Percentiles rank a stretch among this genome's conserved stretches.
Evolutionary conservation across 495 filamentous ascomycete genomes (phyloP).

Genomic region (Bryoglossum gracile): DNA sequence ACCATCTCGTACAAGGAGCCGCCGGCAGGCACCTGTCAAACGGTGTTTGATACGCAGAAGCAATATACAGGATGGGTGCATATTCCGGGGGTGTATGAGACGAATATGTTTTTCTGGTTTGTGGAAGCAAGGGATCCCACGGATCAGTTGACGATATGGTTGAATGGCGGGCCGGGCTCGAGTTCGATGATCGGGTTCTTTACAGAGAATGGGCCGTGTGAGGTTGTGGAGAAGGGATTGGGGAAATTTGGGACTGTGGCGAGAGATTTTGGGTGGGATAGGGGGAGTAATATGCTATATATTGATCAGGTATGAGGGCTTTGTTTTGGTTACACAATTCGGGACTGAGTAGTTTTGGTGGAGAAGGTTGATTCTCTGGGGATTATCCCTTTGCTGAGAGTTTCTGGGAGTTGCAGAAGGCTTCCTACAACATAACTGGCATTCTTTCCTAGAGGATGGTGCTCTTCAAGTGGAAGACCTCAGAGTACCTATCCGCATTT

Average conservation of each 20-base stretch:
- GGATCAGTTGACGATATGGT: conserved; percentile 58
- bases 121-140: conserved; percentile 57
- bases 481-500: neutral
- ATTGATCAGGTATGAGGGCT: conserved; percentile 49
- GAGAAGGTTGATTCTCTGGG: too few relatives aligned
- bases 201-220: conserved; percentile 44
- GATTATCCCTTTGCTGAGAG: too few relatives aligned
- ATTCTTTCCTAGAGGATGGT: neutral
- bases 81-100: conserved; percentile 46
- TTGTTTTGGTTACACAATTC: neutral
- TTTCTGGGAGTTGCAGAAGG: too few relatives aligned
- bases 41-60: conserved; percentile 47
- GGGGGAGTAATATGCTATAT: conserved; percentile 68
- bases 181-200: conserved; percentile 65
- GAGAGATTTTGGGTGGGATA: conserved; percentile 58
- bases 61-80: conserved; percentile 47
- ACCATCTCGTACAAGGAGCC: conserved; percentile 54
- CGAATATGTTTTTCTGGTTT: conserved; percentile 78
- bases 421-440: too few relatives aligned
- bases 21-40: conserved; percentile 44
- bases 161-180: conserved; percentile 60
- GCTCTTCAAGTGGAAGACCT: neutral
- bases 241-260: conserved; percentile 38
- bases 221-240: conserved; percentile 39
- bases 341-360: too few relatives aligned